A percentile compares a stretch with the other conserved stretches of the same genome.
phyloP scores from a whole-genome alignment of 495 filamentous ascomycete genomes.

The Poronia punctata region DNA sequence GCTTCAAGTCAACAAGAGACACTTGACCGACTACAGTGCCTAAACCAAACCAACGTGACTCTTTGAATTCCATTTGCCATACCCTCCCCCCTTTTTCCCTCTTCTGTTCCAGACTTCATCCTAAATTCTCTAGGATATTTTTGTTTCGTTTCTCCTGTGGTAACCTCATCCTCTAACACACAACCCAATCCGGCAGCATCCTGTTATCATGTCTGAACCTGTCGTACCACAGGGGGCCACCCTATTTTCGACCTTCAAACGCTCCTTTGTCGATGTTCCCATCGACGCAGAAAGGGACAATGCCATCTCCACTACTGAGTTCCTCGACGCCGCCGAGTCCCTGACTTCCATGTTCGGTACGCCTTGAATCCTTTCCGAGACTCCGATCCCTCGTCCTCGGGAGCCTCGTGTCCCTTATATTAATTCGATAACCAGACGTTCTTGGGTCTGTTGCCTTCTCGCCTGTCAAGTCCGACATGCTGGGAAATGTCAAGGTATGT shows the following conservation, averaged over 20 bases:
- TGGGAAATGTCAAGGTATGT: constrained; percentile 82
- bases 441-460: constrained; percentile 76
- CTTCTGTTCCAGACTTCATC: too few species aligned
- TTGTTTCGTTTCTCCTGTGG: too few species aligned
- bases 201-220: constrained; percentile 30
- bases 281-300: constrained; percentile 63
- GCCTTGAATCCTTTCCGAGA: constrained; percentile 10
- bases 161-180: not conserved
- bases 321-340: constrained; percentile 84
- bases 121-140: too few species aligned
- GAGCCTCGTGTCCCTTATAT: not conserved
- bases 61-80: too few species aligned
- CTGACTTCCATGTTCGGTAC: constrained; percentile 81
- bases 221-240: constrained; percentile 58
- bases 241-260: constrained; percentile 76
- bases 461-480: constrained; percentile 83
- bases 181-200: constrained; percentile 3
- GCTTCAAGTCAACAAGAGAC: too few species aligned
- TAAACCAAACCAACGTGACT: too few species aligned
- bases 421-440: constrained; percentile 49
- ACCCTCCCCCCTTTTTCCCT: too few species aligned
- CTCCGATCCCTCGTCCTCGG: not conserved
- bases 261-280: constrained; percentile 75
- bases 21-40: too few species aligned
- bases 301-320: constrained; percentile 75